A percentile compares a stretch with the other conserved stretches of the same genome.
phyloP scores from a whole-genome alignment of 2,329 filamentous ascomycete species.

The Xylariaceae sp. region DNA sequence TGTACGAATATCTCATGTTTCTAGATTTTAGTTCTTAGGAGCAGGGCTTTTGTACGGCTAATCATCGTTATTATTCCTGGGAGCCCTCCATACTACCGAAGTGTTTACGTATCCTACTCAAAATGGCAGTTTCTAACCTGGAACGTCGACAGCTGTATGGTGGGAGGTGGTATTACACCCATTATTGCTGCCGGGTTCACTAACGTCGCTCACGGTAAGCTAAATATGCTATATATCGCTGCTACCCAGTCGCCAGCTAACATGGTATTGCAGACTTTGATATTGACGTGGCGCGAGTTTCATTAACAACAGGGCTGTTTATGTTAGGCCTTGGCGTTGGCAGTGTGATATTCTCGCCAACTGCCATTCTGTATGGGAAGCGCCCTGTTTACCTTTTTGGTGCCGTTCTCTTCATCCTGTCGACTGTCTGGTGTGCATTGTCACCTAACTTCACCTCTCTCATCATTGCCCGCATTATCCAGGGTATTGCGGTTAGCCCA shows the following conservation, averaged over 20 bases:
- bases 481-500: constrained; percentile 82
- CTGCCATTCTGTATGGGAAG: constrained; percentile 87
- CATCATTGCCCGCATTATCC: constrained; percentile 76
- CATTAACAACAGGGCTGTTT: constrained; percentile 64
- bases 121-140: background rate
- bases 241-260: constrained; percentile 15
- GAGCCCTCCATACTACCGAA: background rate
- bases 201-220: constrained; percentile 58
- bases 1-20: background rate
- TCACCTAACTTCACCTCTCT: constrained; percentile 78
- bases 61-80: background rate
- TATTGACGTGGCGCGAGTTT: constrained; percentile 67
- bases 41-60: background rate
- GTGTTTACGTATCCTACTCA: background rate
- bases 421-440: constrained; percentile 79
- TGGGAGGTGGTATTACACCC: constrained; percentile 89
- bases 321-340: constrained; percentile 92
- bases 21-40: background rate
- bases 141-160: constrained; percentile 57
- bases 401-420: constrained; percentile 70
- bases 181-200: constrained; percentile 86
- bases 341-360: constrained; percentile 79
- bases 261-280: constrained; percentile 42
- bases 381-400: constrained; percentile 81
- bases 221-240: constrained; percentile 30